Evolutionary conservation across 495 filamentous ascomycete genomes (phyloP), one percentile per base, ranked within the genome.

Genomic region (Neurospora pannonica): DNA sequence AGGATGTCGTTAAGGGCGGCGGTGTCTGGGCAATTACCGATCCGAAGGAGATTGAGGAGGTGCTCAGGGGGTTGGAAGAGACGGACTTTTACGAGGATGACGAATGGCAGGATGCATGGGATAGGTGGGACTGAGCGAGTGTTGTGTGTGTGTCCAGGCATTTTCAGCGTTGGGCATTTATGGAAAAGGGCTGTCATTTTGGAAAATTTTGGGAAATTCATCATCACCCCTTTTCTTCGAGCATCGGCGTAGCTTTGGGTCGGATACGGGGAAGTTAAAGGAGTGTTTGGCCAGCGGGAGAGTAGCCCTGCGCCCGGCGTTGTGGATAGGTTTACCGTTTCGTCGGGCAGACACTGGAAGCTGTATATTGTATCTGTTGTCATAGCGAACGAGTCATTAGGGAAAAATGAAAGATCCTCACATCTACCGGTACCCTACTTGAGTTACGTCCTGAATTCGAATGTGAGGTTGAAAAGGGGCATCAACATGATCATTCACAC

Each of bases 21-120:
- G 93, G 97, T 13, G 94, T 97, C 0, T 97, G 95, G 92, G 94
- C 92, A n/a, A 92, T 97, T 72, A 95, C 88, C 43, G 90, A 93
- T 80, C 92, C 94, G 34, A 89, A 85, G 70, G 95, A 97, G 82
- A 88, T 95, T 72, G 93, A 97, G 73, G 89, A 91, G 71, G 90
- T 92, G 15, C 80, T 97, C 24, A 84, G 82, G 75, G 92, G 87
- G 15, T 78, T 98, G 67, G 92, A 96, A 75, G 87, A 91, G 78
- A 95, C 93, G 1, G 92, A 95, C 76, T 77, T 70, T 31, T 31
- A 85, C 72, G 75, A 82, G 34, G 83, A 89, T 74, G 80, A 86
- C 37, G 83, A 85, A 71, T 77, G 54, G 54, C 54, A 62, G 28
- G 54, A 62, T 34, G 54, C 54, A 62, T 62, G 54, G 54, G 72